These are phyloP conservation scores for Phlegmacium glaucopus DNA, from an alignment of 768 basidiomycete species.

Conservation along the genomic window DNA sequence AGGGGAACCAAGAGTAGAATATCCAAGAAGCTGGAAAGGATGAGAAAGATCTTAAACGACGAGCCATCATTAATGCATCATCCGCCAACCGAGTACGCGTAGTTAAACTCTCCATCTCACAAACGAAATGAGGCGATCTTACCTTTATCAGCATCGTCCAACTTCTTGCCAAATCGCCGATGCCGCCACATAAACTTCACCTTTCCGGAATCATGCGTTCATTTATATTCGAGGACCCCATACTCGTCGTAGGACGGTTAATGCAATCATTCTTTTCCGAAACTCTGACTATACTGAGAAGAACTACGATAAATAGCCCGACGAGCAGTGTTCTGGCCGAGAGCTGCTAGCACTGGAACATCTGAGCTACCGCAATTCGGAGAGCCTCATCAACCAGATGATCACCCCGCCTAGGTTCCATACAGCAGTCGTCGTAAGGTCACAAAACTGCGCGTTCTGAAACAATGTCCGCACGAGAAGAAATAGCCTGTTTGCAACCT, in stretches of 20 bases:
- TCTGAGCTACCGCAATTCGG: constrained; percentile 1
- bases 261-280: constrained; percentile 5
- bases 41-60: background rate
- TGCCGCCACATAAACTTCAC: constrained; percentile 4
- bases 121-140: background rate
- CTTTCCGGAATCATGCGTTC: background rate
- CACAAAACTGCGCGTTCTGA: constrained; percentile 9
- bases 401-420: background rate
- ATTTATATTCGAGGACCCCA: background rate
- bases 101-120: background rate
- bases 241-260: background rate
- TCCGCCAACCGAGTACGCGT: background rate
- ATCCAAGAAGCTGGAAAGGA: background rate
- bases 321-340: constrained; percentile 1
- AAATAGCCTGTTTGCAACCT: constrained; percentile 4
- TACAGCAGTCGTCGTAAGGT: constrained; percentile 3
- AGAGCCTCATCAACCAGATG: constrained; percentile 4
- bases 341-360: constrained; percentile 3
- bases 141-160: constrained; percentile 2
- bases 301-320: background rate
- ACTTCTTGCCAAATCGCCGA: background rate
- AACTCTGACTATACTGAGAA: constrained; percentile 1
- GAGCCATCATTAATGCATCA: constrained; percentile 1
- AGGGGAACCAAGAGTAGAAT: background rate
- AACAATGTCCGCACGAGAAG: too few species aligned